Conservation (phyloP, 805 yeast genomes). For the Blastobotrys muscicola region DNA sequence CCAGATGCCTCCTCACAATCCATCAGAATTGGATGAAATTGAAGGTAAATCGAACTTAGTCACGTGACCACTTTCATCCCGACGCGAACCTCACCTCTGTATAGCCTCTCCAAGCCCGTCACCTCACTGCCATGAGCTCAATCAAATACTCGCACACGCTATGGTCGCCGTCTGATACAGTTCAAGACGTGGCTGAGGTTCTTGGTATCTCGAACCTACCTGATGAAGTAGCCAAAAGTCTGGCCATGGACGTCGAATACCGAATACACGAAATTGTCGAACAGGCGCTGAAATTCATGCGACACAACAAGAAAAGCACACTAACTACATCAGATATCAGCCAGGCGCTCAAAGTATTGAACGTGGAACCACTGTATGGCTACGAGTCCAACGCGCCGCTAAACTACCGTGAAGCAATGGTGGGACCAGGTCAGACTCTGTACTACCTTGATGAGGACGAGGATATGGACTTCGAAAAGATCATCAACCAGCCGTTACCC, state of each 20-base stretch:
- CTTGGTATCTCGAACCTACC: slow-evolving; percentile 66
- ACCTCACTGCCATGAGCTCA: slow-evolving; percentile 8
- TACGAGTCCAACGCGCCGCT: slow-evolving; percentile 65
- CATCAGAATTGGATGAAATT: too few relatives aligned
- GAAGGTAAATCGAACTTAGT: too few relatives aligned
- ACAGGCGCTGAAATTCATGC: slow-evolving; percentile 91
- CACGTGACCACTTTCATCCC: too few relatives aligned
- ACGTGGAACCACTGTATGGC: slow-evolving; percentile 91
- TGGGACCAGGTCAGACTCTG: slow-evolving; percentile 86
- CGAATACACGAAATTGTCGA: slow-evolving; percentile 91
- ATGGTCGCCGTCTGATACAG: slow-evolving; percentile 97
- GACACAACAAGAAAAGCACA: slow-evolving; percentile 80
- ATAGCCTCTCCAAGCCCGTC: too few relatives aligned
- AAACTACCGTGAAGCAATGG: slow-evolving; percentile 76
- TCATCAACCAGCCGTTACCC: slow-evolving; percentile 90
- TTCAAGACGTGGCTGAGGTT: slow-evolving; percentile 89
- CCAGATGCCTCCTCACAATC: too few relatives aligned
- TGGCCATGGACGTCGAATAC: slow-evolving; percentile 99
- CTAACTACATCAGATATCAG: slow-evolving; percentile 74
- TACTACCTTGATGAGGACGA: slow-evolving; percentile 85
- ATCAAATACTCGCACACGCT: slow-evolving; percentile 63
- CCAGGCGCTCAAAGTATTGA: slow-evolving; percentile 71
- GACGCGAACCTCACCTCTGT: too few relatives aligned
- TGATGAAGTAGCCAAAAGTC: slow-evolving; percentile 86
- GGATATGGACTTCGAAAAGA: slow-evolving; percentile 87